Conservation (phyloP, 164 flowering plant genomes). For the Vitis rotundifolia region DNA sequence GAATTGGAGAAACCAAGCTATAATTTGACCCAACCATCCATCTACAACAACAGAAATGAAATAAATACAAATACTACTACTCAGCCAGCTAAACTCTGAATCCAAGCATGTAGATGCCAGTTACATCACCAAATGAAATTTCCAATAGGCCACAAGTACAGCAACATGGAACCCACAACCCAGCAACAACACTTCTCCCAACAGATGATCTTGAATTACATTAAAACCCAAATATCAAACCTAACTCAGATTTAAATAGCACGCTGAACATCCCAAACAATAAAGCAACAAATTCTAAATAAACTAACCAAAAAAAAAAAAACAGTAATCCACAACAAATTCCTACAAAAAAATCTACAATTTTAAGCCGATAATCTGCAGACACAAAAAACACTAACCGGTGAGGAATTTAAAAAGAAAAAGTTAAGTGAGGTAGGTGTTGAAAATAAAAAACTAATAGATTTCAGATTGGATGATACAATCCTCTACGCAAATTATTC, state of each 20-base stretch:
- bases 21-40: no score
- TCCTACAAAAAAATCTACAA: not conserved
- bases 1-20: no score
- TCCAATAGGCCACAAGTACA: not conserved
- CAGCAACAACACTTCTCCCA: not conserved
- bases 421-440: not conserved
- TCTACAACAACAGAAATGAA: no score
- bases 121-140: not conserved
- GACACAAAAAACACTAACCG: not conserved
- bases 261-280: not conserved
- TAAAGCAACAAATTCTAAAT: not conserved
- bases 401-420: not conserved
- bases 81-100: not conserved
- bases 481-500: no score
- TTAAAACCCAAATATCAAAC: not conserved
- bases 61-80: not conserved
- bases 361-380: not conserved
- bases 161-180: not conserved
- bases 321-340: not conserved
- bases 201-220: no score
- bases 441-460: no score
- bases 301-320: not conserved
- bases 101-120: not conserved
- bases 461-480: no score
- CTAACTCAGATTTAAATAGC: not conserved